Evolutionary conservation across 805 yeast species (phyloP).

Genomic region (Schizosaccharomyces octosporus): DNA sequence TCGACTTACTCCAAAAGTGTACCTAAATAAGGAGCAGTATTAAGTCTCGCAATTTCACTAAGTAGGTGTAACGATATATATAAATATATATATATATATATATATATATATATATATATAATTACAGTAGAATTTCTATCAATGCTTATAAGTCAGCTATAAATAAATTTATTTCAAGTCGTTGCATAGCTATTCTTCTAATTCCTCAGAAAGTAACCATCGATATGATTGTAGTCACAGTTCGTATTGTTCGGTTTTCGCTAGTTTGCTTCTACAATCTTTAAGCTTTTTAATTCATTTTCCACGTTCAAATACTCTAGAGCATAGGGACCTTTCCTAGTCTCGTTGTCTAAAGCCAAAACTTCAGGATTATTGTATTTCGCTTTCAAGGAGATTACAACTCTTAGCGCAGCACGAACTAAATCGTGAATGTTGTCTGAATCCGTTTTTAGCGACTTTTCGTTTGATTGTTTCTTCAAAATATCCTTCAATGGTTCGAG

Average conservation of each 20-base stretch:
- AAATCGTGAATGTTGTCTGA: conserved; percentile 29
- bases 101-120: too few relatives aligned
- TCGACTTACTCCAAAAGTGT: neutral
- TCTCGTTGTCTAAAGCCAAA: neutral
- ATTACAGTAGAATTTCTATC: too few relatives aligned
- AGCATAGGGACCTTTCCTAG: neutral
- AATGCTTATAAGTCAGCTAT: too few relatives aligned
- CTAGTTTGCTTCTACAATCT: too few relatives aligned
- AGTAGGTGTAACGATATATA: too few relatives aligned
- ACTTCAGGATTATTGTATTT: neutral
- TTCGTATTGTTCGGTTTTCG: too few relatives aligned
- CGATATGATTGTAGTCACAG: too few relatives aligned
- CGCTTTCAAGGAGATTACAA: conserved; percentile 5
- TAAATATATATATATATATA: too few relatives aligned
- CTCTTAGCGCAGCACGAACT: conserved; percentile 14
- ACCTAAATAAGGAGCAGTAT: neutral
- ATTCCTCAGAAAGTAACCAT: too few relatives aligned
- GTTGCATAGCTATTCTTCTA: too few relatives aligned
- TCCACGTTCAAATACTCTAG: neutral
- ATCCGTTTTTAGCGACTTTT: conserved; percentile 44
- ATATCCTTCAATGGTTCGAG: conserved; percentile 20
- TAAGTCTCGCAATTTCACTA: neutral
- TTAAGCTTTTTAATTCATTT: neutral
- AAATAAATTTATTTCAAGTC: too few relatives aligned
- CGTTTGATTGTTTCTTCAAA: conserved; percentile 26